Evolutionary conservation across 306 rosid species (phyloP).

Genomic region (Prinsepia uniflora): DNA sequence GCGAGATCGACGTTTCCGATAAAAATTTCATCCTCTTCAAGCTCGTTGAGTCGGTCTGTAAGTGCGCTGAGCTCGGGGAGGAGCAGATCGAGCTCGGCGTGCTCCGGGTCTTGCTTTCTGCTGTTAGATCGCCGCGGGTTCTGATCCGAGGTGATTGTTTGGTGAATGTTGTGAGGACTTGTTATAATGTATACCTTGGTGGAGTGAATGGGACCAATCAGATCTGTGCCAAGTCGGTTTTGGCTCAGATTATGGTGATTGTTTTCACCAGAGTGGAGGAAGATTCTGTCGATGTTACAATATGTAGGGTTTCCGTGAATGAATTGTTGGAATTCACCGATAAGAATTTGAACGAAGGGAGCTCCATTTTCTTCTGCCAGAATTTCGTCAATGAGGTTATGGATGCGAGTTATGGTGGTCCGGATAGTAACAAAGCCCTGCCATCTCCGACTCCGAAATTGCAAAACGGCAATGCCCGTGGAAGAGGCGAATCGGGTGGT

Average conservation of each 20-base stretch:
- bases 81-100: slow-evolving; percentile 78
- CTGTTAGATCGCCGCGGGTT: slow-evolving; percentile 70
- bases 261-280: slow-evolving; percentile 77
- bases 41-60: slow-evolving; percentile 71
- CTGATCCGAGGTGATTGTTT: slow-evolving; percentile 79
- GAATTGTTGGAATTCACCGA: slow-evolving; percentile 90
- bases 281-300: slow-evolving; percentile 53
- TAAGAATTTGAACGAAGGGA: slow-evolving; percentile 94
- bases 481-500: slow-evolving; percentile 20
- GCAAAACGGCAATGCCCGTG: slow-evolving; percentile 35
- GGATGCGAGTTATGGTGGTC: slow-evolving; percentile 64
- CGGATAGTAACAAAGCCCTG: slow-evolving; percentile 23
- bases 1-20: slow-evolving; percentile 62
- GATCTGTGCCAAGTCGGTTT: slow-evolving; percentile 98
- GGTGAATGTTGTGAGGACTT: slow-evolving; percentile 78
- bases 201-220: slow-evolving; percentile 93
- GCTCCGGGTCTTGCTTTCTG: slow-evolving; percentile 73
- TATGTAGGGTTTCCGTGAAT: slow-evolving; percentile 55
- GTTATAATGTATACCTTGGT: slow-evolving; percentile 94
- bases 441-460: slow-evolving; percentile 15
- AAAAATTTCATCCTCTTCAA: slow-evolving; percentile 36
- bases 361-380: slow-evolving; percentile 73
- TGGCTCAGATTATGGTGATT: slow-evolving; percentile 85
- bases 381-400: slow-evolving; percentile 79
- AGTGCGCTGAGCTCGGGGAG: slow-evolving; percentile 77